Conservation (phyloP, 495 filamentous ascomycete genomes). For the Acidomyces sp. region DNA sequence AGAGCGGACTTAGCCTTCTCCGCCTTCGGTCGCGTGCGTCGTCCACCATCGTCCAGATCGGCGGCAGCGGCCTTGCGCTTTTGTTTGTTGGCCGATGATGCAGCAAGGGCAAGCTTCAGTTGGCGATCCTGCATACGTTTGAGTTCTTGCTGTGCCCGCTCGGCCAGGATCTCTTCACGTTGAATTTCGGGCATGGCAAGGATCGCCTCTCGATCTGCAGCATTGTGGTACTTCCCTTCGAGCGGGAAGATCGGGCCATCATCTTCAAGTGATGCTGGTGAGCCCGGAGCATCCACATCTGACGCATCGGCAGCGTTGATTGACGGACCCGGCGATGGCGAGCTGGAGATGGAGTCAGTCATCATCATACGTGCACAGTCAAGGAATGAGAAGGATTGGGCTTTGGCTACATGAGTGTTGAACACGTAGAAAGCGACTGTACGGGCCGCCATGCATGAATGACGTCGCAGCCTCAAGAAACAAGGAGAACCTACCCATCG, state of each 20-base stretch:
- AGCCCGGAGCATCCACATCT: conserved; percentile 43
- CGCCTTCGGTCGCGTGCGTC: conserved; percentile 71
- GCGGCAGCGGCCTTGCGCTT: conserved; percentile 70
- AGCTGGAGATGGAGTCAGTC: conserved; percentile 6
- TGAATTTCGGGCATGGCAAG: conserved; percentile 79
- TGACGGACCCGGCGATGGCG: conserved; percentile 19
- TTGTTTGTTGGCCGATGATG: conserved; percentile 49
- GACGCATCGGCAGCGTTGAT: too few relatives aligned
- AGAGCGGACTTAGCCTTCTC: conserved; percentile 36
- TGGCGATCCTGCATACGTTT: conserved; percentile 68
- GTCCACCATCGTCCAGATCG: conserved; percentile 57
- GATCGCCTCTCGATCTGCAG: conserved; percentile 68
- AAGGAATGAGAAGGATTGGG: too few relatives aligned
- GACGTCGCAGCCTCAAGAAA: too few relatives aligned
- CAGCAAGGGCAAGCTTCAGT: conserved; percentile 66
- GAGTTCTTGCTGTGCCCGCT: conserved; percentile 69
- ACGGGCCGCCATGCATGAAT: too few relatives aligned
- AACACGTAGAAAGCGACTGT: too few relatives aligned
- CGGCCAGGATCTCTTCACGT: conserved; percentile 78
- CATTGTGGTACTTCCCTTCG: conserved; percentile 72
- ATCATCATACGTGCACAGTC: background rate
- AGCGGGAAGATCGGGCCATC: conserved; percentile 69
- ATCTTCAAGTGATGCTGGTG: conserved; percentile 41
- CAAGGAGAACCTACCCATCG: background rate
- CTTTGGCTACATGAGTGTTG: too few relatives aligned